These are phyloP conservation scores for Lentinus brumalis DNA, from an alignment of 768 basidiomycete species.

Conservation along the genomic window DNA sequence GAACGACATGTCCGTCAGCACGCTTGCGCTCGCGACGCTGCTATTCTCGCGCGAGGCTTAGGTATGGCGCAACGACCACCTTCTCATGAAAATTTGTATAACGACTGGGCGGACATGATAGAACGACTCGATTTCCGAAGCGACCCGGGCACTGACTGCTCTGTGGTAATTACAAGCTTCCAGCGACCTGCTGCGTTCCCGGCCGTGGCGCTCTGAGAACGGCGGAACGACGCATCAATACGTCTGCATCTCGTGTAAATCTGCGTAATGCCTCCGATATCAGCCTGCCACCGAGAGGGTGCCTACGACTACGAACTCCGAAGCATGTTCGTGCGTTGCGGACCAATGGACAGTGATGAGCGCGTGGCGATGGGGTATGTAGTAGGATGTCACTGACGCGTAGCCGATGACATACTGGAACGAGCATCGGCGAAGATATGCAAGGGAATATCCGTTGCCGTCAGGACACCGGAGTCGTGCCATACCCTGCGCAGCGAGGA, in stretches of 20 bases:
- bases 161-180: not conserved
- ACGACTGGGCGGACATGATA: no score
- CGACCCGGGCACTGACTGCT: not conserved
- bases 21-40: no score
- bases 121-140: no score
- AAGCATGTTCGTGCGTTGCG: conserved; percentile 3
- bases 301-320: not conserved
- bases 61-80: no score
- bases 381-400: conserved; percentile 10
- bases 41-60: no score
- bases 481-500: not conserved
- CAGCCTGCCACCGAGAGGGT: conserved; percentile 1
- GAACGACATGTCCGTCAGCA: no score
- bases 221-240: conserved; percentile 5
- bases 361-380: conserved; percentile 3
- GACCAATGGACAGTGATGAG: conserved; percentile 7
- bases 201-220: not conserved
- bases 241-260: not conserved
- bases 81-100: no score
- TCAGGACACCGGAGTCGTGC: not conserved
- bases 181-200: not conserved
- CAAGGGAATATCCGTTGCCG: not conserved
- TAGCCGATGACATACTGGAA: conserved; percentile 2
- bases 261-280: conserved; percentile 6
- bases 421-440: not conserved